A percentile compares a stretch with the other conserved stretches of the same genome.
phyloP scores from a whole-genome alignment of 306 rosid genomes.

The Medicago ruthenica region DNA sequence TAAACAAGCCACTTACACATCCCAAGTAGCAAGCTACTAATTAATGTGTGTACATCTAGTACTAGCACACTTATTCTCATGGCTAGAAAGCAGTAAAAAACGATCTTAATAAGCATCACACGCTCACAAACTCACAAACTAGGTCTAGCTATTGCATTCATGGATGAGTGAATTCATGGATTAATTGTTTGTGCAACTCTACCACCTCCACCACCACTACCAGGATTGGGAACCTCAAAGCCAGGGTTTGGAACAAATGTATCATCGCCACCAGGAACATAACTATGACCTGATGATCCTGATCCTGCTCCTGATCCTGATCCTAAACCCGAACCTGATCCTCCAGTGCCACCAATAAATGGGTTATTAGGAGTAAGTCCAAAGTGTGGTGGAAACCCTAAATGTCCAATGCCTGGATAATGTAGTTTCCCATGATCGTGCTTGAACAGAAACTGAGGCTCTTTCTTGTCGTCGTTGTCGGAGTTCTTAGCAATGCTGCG shows the following conservation, averaged over 20 bases:
- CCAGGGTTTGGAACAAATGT: slow-evolving; percentile 76
- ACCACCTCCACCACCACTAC: slow-evolving; percentile 40
- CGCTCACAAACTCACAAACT: background rate
- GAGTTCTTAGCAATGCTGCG: slow-evolving; percentile 38
- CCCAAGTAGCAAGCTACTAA: background rate
- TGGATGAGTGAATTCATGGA: slow-evolving; percentile 52
- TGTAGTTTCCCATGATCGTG: slow-evolving; percentile 39
- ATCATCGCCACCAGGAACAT: slow-evolving; percentile 82
- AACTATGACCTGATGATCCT: slow-evolving; percentile 33
- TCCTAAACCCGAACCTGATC: background rate
- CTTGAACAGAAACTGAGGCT: slow-evolving; percentile 59
- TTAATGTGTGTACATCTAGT: slow-evolving; percentile 34
- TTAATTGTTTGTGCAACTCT: slow-evolving; percentile 39
- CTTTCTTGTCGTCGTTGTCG: slow-evolving; percentile 52
- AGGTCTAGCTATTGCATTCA: slow-evolving; percentile 30
- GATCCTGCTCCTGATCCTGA: background rate
- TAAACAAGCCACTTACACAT: background rate
- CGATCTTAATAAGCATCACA: slow-evolving; percentile 12
- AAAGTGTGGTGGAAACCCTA: slow-evolving; percentile 48
- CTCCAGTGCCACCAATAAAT: slow-evolving; percentile 39
- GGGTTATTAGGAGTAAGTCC: slow-evolving; percentile 40
- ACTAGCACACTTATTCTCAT: slow-evolving; percentile 38
- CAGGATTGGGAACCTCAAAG: slow-evolving; percentile 69
- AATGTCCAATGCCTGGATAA: slow-evolving; percentile 69
- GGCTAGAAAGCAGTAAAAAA: slow-evolving; percentile 18